Percentiles rank a stretch among this genome's conserved stretches.
phyloP scores from a whole-genome alignment of 2,329 filamentous ascomycete species.

The Aspergillus eucalypticola region DNA sequence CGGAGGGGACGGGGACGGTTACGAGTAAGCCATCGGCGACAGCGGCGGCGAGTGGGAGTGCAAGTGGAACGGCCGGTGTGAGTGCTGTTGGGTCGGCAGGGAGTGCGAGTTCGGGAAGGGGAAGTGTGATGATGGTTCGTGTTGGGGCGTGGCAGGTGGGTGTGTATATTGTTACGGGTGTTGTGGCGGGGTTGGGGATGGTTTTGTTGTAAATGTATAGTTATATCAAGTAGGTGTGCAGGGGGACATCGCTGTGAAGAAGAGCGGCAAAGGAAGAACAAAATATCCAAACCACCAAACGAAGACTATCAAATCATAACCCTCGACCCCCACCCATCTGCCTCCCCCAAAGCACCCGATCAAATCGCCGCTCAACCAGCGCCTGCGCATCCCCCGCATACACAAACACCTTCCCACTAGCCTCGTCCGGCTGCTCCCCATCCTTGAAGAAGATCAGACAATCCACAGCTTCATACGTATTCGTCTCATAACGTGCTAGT shows the following conservation, averaged over 20 bases:
- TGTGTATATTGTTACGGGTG: background rate
- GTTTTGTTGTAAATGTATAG: background rate
- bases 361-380: slow-evolving; percentile 24
- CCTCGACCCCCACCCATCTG: slow-evolving; percentile 6
- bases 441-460: slow-evolving; percentile 6
- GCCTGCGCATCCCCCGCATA: slow-evolving; percentile 28
- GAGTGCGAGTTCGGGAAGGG: background rate
- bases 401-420: slow-evolving; percentile 26
- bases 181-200: background rate
- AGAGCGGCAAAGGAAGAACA: too few species aligned
- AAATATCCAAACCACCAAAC: too few species aligned
- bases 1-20: slow-evolving; percentile 41
- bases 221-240: too few species aligned
- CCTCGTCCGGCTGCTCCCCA: slow-evolving; percentile 8
- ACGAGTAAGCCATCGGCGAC: slow-evolving; percentile 20
- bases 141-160: background rate
- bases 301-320: background rate
- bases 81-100: background rate
- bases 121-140: background rate
- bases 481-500: background rate
- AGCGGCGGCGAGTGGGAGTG: background rate
- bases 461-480: background rate
- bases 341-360: slow-evolving; percentile 24
- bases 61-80: background rate
- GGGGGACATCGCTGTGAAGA: too few species aligned